phyloP scores from a whole-genome alignment of 179 eudicot species.

The Corrigiola litoralis region DNA sequence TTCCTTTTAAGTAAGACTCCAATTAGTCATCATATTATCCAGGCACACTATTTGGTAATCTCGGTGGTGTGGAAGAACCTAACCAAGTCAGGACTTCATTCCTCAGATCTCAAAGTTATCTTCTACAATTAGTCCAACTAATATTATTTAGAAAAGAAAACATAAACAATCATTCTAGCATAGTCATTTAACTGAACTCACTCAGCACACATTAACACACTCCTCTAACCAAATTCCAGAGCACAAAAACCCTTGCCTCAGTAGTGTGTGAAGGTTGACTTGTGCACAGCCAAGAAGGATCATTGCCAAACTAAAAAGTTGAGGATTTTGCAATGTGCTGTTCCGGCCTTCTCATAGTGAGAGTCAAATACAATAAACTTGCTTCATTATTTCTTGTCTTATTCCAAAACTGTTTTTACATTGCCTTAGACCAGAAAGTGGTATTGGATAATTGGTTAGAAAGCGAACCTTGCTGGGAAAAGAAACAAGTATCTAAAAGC shows the following conservation, averaged over 20 bases:
- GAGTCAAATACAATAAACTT: neutral
- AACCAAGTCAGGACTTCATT: neutral
- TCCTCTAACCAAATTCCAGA: neutral
- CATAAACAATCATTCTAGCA: neutral
- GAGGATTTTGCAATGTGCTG: neutral
- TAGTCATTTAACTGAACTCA: neutral
- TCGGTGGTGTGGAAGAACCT: too few species aligned
- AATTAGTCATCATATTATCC: too few species aligned
- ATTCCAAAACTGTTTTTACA: neutral
- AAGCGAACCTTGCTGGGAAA: constrained; percentile 74
- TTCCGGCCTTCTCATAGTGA: neutral
- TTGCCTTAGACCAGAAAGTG: neutral
- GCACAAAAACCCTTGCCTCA: neutral
- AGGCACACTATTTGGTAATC: too few species aligned
- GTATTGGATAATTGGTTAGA: neutral
- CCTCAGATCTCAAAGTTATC: neutral
- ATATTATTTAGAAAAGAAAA: too few species aligned
- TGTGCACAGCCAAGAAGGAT: neutral
- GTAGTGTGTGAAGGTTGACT: neutral
- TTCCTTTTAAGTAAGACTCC: too few species aligned
- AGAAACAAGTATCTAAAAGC: constrained; percentile 69
- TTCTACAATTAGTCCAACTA: neutral
- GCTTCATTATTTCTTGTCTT: neutral
- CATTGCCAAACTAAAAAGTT: neutral
- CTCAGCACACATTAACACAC: neutral